Conservation (phyloP, 2,329 filamentous ascomycete species). For the Claviceps pusilla region DNA sequence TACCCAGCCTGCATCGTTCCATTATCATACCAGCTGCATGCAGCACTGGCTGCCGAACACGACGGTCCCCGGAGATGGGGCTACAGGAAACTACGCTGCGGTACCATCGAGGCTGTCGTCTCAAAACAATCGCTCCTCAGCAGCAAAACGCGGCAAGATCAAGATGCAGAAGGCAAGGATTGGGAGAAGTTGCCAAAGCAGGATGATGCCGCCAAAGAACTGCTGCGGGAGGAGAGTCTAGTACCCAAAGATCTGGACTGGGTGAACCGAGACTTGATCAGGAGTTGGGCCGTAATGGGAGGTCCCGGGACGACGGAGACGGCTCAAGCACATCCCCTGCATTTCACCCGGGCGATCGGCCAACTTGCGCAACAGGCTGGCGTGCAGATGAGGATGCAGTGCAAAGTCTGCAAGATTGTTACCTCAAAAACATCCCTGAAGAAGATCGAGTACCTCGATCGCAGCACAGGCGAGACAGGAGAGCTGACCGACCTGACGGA, state of each 20-base stretch:
- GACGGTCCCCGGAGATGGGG: conserved; percentile 69
- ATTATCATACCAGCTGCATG: conserved; percentile 70
- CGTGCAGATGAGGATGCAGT: conserved; percentile 50
- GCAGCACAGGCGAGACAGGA: conserved; percentile 21
- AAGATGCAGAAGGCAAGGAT: conserved; percentile 22
- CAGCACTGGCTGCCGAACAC: conserved; percentile 72
- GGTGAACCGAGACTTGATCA: conserved; percentile 54
- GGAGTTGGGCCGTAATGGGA: conserved; percentile 71
- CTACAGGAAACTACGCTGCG: conserved; percentile 66
- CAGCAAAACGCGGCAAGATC: conserved; percentile 13
- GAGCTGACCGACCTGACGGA: conserved; percentile 34
- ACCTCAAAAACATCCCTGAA: conserved; percentile 37
- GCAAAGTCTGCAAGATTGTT: conserved; percentile 52
- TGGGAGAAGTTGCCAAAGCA: conserved; percentile 52
- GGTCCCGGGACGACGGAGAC: conserved; percentile 53
- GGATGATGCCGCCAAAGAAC: conserved; percentile 29
- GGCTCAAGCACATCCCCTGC: conserved; percentile 82
- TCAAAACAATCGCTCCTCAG: conserved; percentile 20
- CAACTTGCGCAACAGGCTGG: conserved; percentile 57
- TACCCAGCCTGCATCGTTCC: conserved; percentile 76
- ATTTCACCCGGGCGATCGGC: conserved; percentile 78
- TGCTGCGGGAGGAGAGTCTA: conserved; percentile 38
- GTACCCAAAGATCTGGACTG: conserved; percentile 73
- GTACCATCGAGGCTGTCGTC: conserved; percentile 33
- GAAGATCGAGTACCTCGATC: conserved; percentile 45